phyloP scores from a whole-genome alignment of 116 monocot genomes.

The Papilionanthe hybrid region DNA sequence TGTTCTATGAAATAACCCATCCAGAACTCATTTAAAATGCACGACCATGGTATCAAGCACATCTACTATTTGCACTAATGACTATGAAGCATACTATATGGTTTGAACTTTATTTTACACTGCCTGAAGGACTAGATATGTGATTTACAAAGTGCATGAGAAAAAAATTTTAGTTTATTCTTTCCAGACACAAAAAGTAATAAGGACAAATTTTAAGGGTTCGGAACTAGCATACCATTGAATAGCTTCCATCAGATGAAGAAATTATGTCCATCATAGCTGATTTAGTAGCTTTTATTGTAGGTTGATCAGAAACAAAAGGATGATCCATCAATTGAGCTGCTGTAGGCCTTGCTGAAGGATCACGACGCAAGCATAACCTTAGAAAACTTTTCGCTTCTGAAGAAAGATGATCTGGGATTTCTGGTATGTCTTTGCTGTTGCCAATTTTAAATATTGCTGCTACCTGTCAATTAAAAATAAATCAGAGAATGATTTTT shows the following conservation, averaged over 20 bases:
- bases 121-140: no score
- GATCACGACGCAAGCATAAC: constrained; percentile 78
- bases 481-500: background rate
- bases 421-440: constrained; percentile 80
- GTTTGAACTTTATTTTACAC: no score
- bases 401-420: constrained; percentile 65
- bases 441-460: constrained; percentile 93
- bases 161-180: background rate
- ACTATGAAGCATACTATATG: background rate
- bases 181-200: background rate
- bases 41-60: no score
- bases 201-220: background rate
- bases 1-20: no score
- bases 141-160: background rate
- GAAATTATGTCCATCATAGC: constrained; percentile 15
- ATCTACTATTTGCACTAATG: background rate
- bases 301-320: constrained; percentile 66
- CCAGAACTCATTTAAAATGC: no score
- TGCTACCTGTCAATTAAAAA: constrained; percentile 46
- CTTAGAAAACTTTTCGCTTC: constrained; percentile 64
- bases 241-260: constrained; percentile 26
- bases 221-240: constrained; percentile 17
- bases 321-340: constrained; percentile 68
- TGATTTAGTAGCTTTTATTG: constrained; percentile 23
- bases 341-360: constrained; percentile 66